A percentile compares a stretch with the other conserved stretches of the same genome.
Evolutionary conservation across 2,329 filamentous ascomycete genomes (phyloP).

Genomic region (Bipolaris zeicola): DNA sequence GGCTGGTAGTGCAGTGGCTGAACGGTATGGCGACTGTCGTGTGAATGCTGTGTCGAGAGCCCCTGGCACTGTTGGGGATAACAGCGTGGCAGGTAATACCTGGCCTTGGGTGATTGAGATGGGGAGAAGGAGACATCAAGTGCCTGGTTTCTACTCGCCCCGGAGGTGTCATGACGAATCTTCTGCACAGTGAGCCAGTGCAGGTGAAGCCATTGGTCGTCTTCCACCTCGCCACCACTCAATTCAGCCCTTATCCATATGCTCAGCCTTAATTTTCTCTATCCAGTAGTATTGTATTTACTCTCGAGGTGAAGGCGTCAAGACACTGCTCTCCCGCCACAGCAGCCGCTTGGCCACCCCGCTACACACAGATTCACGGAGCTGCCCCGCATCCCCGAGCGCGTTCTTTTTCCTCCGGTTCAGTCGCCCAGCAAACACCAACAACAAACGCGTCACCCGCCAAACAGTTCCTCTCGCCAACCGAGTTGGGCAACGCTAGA

Average conservation of each 20-base stretch:
- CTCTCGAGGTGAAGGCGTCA: background rate
- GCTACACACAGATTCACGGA: conserved; percentile 21
- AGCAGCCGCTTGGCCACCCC: conserved; percentile 17
- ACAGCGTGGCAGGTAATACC: conserved; percentile 10
- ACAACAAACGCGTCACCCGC: conserved; percentile 30
- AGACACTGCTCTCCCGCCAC: background rate
- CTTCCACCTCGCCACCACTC: background rate
- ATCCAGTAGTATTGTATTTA: background rate
- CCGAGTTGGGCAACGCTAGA: conserved; percentile 34
- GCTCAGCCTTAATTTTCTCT: background rate
- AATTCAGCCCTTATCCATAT: background rate
- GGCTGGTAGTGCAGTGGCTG: background rate
- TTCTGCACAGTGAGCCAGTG: background rate
- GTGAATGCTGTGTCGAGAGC: conserved; percentile 9
- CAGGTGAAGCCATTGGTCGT: conserved; percentile 1
- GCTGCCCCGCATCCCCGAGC: conserved; percentile 35
- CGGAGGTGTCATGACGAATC: conserved; percentile 3
- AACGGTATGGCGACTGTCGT: conserved; percentile 5
- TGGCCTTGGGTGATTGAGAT: background rate
- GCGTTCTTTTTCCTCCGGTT: conserved; percentile 26
- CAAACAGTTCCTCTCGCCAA: conserved; percentile 12
- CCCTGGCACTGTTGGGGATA: conserved; percentile 8
- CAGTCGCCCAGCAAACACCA: conserved; percentile 24
- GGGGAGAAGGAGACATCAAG: background rate
- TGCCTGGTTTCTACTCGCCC: conserved; percentile 7